Percentiles rank a stretch among this genome's conserved stretches.
Conservation (phyloP, 1,139 yeast species). For the Ogataea hybrid region DNA sequence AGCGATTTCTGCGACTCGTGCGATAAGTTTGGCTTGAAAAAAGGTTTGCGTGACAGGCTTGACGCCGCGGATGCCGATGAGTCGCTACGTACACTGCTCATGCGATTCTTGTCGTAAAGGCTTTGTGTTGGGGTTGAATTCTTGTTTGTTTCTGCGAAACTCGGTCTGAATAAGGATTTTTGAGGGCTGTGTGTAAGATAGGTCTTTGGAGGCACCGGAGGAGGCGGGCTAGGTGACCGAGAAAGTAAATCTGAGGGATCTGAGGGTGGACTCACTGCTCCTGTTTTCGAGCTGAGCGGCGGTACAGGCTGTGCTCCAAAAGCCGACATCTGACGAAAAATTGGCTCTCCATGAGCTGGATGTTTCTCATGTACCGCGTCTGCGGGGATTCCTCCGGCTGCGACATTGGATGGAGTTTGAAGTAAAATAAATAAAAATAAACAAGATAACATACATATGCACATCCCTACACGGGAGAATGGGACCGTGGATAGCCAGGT, state of each 20-base stretch:
- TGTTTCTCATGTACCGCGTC: slow-evolving; percentile 18
- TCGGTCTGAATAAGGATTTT: neutral
- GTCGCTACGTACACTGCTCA: slow-evolving; percentile 1
- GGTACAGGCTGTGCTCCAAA: slow-evolving; percentile 2
- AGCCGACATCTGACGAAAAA: slow-evolving; percentile 8
- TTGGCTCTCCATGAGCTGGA: slow-evolving; percentile 14
- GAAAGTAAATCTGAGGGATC: neutral
- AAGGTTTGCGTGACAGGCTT: slow-evolving; percentile 6
- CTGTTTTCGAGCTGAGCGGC: neutral
- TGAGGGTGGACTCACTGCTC: neutral
- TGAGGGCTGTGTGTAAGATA: neutral
- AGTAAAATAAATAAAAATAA: neutral
- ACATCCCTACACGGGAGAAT: slow-evolving; percentile 4
- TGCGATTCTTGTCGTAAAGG: neutral
- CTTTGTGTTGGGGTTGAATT: no score
- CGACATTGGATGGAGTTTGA: slow-evolving; percentile 1
- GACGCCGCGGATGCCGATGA: neutral
- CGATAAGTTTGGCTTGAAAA: slow-evolving; percentile 11
- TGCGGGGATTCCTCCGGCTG: slow-evolving; percentile 7
- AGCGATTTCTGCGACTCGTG: slow-evolving; percentile 11
- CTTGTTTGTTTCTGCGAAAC: neutral
- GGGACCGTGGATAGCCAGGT: no score
- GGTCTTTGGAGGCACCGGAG: neutral
- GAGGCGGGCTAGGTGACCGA: slow-evolving; percentile 7
- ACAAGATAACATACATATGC: neutral